phyloP scores from a whole-genome alignment of 2,329 filamentous ascomycete species.

The Xylaria sp. region DNA sequence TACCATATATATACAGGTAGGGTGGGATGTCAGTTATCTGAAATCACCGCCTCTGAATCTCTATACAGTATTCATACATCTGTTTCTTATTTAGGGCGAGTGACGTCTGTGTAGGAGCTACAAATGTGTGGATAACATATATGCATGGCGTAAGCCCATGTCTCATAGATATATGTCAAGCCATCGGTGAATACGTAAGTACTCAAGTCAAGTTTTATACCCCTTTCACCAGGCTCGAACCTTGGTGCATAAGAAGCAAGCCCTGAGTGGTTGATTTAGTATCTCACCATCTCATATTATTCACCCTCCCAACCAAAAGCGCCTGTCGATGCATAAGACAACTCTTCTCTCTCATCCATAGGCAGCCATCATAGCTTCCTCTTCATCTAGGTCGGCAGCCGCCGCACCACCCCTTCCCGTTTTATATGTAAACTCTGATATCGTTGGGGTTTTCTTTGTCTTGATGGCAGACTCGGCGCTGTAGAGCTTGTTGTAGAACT shows the following conservation, averaged over 20 bases:
- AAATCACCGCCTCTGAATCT: not conserved
- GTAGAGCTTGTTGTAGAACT: slow-evolving; percentile 86
- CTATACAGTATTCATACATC: not conserved
- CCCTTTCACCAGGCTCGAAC: not conserved
- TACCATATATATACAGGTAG: no score
- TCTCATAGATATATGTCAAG: not conserved
- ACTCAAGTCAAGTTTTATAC: not conserved
- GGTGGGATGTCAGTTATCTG: no score
- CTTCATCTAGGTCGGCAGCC: slow-evolving; percentile 57
- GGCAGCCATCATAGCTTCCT: slow-evolving; percentile 61
- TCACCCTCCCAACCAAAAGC: not conserved
- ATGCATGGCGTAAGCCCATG: not conserved
- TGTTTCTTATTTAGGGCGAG: not conserved
- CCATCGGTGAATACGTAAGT: not conserved
- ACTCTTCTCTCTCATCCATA: slow-evolving; percentile 57
- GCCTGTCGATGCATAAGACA: slow-evolving; percentile 11
- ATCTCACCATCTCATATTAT: not conserved
- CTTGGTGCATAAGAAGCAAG: not conserved
- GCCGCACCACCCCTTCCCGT: slow-evolving; percentile 27
- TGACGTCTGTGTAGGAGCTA: not conserved
- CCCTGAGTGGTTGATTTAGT: not conserved
- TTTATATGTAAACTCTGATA: slow-evolving; percentile 56
- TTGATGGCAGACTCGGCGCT: slow-evolving; percentile 70
- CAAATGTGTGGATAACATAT: not conserved
- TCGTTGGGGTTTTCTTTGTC: slow-evolving; percentile 49